A percentile compares a stretch with the other conserved stretches of the same genome.
These are phyloP conservation scores for Eleusine indica DNA, from an alignment of 176 grass and related monocot genomes.

Conservation along the genomic window DNA sequence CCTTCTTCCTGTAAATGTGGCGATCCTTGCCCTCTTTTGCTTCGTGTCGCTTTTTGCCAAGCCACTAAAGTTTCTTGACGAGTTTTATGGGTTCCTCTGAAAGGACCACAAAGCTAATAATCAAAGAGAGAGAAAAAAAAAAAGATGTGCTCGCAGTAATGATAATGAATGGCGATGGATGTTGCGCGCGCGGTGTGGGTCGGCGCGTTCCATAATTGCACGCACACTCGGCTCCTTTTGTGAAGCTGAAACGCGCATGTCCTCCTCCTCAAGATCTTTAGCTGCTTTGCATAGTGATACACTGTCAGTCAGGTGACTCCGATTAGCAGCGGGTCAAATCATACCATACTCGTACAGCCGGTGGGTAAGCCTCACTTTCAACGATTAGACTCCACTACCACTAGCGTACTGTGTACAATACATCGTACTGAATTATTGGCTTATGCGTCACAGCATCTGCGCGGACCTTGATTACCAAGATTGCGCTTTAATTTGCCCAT, in stretches of 20 bases:
- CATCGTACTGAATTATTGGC: constrained; percentile 37
- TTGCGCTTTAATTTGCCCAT: constrained; percentile 54
- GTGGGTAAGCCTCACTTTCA: constrained; percentile 38
- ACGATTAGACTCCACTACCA: constrained; percentile 39
- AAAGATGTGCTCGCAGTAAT: constrained; percentile 23
- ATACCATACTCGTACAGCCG: constrained; percentile 30
- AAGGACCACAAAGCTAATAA: constrained; percentile 40
- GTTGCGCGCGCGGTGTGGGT: constrained; percentile 25
- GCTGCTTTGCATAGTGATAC: constrained; percentile 23
- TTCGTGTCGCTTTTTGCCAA: constrained; percentile 28
- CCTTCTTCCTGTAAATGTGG: constrained; percentile 31
- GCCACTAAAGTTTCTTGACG: constrained; percentile 30
- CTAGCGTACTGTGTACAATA: constrained; percentile 33
- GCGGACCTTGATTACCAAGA: constrained; percentile 43
- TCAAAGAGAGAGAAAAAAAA: not conserved
- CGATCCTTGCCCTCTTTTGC: constrained; percentile 13
- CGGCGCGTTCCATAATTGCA: constrained; percentile 50
- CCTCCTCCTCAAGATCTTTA: not conserved
- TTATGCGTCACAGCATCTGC: constrained; percentile 33
- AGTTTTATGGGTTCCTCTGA: constrained; percentile 32
- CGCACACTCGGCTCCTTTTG: constrained; percentile 29
- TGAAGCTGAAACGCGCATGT: constrained; percentile 11
- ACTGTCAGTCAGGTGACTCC: constrained; percentile 12
- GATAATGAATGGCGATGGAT: constrained; percentile 21
- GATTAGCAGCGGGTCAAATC: constrained; percentile 43